Evolutionary conservation across 2,329 filamentous ascomycete species (phyloP).

Genomic region (Alternaria sp.): DNA sequence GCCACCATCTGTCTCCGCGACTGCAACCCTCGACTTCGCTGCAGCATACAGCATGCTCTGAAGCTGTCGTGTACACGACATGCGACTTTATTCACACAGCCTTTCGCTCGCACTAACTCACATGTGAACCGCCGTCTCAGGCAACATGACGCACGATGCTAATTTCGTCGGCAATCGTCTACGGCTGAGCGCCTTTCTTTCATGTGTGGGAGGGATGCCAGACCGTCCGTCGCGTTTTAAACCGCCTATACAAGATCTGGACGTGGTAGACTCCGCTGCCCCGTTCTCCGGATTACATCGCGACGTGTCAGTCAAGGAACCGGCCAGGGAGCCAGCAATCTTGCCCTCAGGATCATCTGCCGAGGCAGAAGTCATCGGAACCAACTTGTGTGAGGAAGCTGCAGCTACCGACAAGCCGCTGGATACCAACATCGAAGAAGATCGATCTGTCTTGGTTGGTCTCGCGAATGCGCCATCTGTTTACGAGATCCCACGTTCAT

Average conservation of each 20-base stretch:
- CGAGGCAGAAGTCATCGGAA: not conserved
- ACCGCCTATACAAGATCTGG: slow-evolving; percentile 3
- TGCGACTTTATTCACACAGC: not conserved
- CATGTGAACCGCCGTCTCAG: not conserved
- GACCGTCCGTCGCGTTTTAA: slow-evolving; percentile 31
- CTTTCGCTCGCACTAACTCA: not conserved
- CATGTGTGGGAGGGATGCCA: slow-evolving; percentile 29
- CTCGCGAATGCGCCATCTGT: not conserved
- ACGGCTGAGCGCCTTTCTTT: slow-evolving; percentile 34
- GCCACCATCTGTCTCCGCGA: slow-evolving; percentile 1
- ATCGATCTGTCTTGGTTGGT: not conserved
- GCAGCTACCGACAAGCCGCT: not conserved
- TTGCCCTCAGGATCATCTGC: not conserved
- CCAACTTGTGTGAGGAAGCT: not conserved
- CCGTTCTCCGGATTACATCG: not conserved
- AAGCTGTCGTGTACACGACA: not conserved
- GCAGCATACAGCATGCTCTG: not conserved
- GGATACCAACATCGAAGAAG: not conserved
- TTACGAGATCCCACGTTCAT: not conserved
- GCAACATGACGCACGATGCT: slow-evolving; percentile 27
- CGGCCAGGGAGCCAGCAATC: not conserved
- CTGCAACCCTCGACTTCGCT: not conserved
- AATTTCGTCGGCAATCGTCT: slow-evolving; percentile 35
- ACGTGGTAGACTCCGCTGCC: not conserved
- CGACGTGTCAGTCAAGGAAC: not conserved